These are phyloP conservation scores for Xylaria sp. DNA, from an alignment of 2,329 filamentous ascomycete species.

Conservation along the genomic window DNA sequence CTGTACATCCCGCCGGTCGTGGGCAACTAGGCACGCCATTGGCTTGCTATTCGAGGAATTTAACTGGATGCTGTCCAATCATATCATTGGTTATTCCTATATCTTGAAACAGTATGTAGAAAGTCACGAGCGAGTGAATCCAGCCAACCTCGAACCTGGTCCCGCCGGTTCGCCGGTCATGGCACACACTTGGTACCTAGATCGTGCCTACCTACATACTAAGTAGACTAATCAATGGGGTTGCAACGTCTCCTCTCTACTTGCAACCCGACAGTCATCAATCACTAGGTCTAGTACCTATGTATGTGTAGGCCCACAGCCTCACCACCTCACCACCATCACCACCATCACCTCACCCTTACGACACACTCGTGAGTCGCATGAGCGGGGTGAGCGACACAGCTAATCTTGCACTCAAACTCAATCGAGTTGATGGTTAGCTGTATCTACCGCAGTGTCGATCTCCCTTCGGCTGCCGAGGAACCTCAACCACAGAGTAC, in stretches of 20 bases:
- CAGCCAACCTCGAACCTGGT: not conserved
- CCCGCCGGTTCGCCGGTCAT: constrained; percentile 24
- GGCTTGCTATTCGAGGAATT: constrained; percentile 26
- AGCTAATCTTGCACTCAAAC: not conserved
- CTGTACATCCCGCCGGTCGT: constrained; percentile 17
- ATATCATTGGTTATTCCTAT: constrained; percentile 18
- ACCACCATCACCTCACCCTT: constrained; percentile 19
- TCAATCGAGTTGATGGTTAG: not conserved
- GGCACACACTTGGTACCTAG: not conserved
- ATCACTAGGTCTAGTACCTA: not conserved
- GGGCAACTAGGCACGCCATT: constrained; percentile 25
- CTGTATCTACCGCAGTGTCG: constrained; percentile 5
- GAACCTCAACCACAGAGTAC: not conserved
- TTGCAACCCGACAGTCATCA: constrained; percentile 17
- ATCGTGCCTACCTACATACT: no score
- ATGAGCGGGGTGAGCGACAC: not conserved
- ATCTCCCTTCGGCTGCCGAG: constrained; percentile 15
- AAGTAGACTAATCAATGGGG: no score
- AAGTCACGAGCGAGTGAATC: constrained; percentile 20
- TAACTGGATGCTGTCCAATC: constrained; percentile 27
- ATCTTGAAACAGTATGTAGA: constrained; percentile 31
- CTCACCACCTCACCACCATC: not conserved
- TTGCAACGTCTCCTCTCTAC: not conserved
- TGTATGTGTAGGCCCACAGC: not conserved
- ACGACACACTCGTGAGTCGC: not conserved